These are phyloP conservation scores for Trichothecium roseum DNA, from an alignment of 2,329 filamentous ascomycete species.

Conservation along the genomic window DNA sequence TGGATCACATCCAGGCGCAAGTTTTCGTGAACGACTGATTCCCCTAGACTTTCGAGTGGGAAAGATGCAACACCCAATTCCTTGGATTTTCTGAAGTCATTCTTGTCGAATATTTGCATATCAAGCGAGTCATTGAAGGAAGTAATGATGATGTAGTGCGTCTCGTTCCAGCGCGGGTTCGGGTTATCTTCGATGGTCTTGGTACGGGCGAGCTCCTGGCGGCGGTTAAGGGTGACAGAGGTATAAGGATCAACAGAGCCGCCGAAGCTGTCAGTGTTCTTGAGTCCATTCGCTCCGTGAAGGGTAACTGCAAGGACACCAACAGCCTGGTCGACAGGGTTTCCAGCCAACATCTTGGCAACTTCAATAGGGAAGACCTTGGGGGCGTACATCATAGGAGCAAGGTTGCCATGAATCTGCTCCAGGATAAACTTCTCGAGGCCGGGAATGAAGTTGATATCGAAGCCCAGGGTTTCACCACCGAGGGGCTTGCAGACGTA, in stretches of 20 bases:
- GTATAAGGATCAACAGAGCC: conserved; percentile 88
- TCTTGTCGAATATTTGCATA: conserved; percentile 81
- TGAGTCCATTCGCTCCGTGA: conserved; percentile 83
- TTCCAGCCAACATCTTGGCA: conserved; percentile 94
- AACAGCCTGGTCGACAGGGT: conserved; percentile 88
- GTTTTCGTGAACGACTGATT: conserved; percentile 70
- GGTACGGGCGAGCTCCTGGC: conserved; percentile 73
- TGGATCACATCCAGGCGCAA: conserved; percentile 73
- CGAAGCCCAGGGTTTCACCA: conserved; percentile 90
- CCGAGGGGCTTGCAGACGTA: conserved; percentile 97
- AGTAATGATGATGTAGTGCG: conserved; percentile 87
- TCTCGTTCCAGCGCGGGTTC: conserved; percentile 93
- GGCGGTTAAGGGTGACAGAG: conserved; percentile 72
- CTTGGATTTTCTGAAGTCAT: conserved; percentile 94
- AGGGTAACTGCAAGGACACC: conserved; percentile 87
- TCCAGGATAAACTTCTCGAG: conserved; percentile 90
- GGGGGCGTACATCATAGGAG: conserved; percentile 95
- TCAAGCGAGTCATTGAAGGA: conserved; percentile 83
- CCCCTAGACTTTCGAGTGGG: conserved; percentile 69
- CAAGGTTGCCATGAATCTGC: conserved; percentile 87
- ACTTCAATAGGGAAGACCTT: conserved; percentile 98
- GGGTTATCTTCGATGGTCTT: conserved; percentile 78
- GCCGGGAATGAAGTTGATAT: conserved; percentile 98
- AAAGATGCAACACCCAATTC: conserved; percentile 85
- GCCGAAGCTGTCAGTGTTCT: conserved; percentile 90